phyloP scores from a whole-genome alignment of 768 basidiomycete species.

The Suillus alpinus region DNA sequence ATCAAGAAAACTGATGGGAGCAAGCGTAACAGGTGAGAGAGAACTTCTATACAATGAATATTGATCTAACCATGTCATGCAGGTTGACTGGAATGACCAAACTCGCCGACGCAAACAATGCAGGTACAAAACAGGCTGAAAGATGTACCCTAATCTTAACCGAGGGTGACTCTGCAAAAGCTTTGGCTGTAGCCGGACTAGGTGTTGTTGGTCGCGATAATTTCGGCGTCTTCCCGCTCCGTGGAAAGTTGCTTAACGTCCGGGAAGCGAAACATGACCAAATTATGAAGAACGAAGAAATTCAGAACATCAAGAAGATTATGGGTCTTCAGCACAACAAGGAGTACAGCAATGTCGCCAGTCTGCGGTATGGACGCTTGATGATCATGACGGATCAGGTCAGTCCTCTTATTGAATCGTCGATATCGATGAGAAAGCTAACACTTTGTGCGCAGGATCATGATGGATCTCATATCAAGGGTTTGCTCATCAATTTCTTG shows the following conservation, averaged over 20 bases:
- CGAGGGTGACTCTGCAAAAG: constrained; percentile 99
- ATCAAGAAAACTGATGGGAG: constrained; percentile 94
- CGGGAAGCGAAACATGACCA: constrained; percentile 95
- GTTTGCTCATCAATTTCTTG: constrained; percentile 96
- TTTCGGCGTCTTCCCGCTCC: constrained; percentile 96
- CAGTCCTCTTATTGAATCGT: constrained; percentile 17
- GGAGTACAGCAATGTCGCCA: constrained; percentile 66
- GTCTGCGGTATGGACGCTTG: constrained; percentile 85
- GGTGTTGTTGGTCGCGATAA: constrained; percentile 94
- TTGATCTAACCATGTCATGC: constrained; percentile 4
- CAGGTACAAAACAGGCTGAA: constrained; percentile 76
- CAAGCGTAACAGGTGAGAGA: constrained; percentile 75
- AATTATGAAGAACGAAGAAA: constrained; percentile 98
- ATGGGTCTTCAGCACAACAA: constrained; percentile 95
- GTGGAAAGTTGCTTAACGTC: constrained; percentile 95
- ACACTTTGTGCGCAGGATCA: constrained; percentile 69
- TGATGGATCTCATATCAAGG: constrained; percentile 99
- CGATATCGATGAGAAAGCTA: background rate
- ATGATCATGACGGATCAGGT: constrained; percentile 99
- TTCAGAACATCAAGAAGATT: constrained; percentile 97
- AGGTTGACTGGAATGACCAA: constrained; percentile 92
- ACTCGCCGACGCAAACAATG: constrained; percentile 95
- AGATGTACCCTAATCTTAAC: constrained; percentile 95
- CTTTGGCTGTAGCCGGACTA: constrained; percentile 91
- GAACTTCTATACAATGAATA: background rate